phyloP scores from a whole-genome alignment of 306 rosid species.

The Delonix regia region DNA sequence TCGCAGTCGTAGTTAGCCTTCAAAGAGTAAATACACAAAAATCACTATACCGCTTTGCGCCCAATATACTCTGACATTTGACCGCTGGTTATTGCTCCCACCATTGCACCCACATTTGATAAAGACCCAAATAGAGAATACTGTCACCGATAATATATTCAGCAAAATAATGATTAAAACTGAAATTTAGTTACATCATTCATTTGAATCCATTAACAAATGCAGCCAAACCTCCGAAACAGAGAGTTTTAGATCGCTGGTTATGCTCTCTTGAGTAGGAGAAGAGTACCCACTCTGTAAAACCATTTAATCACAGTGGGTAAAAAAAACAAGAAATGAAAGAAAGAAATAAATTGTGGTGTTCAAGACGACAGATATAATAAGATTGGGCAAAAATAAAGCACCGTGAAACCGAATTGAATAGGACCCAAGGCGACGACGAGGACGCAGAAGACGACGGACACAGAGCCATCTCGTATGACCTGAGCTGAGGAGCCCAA shows the following conservation, averaged over 20 bases:
- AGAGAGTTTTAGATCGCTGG: constrained; percentile 65
- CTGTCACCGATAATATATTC: constrained; percentile 41
- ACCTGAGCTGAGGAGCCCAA: constrained; percentile 59
- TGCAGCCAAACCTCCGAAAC: constrained; percentile 63
- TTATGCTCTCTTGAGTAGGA: constrained; percentile 69
- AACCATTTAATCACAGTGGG: not conserved
- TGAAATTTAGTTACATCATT: not conserved
- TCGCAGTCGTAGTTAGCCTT: not conserved
- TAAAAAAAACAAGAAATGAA: not conserved
- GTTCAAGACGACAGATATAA: not conserved
- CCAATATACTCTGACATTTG: constrained; percentile 81
- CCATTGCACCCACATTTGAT: constrained; percentile 83
- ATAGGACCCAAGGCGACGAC: constrained; percentile 84
- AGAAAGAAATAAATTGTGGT: not conserved
- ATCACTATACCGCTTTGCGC: constrained; percentile 68
- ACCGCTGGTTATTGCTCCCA: constrained; percentile 83
- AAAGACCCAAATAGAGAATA: constrained; percentile 78
- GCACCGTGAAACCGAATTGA: constrained; percentile 85
- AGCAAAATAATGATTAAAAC: not conserved
- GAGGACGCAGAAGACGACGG: constrained; percentile 85
- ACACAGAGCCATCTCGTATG: constrained; percentile 70
- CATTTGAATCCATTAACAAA: not conserved
- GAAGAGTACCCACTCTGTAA: constrained; percentile 83
- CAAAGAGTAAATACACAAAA: constrained; percentile 12
- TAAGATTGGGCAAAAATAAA: not conserved